Base-by-base conservation (phyloP, 352 stramenopile species). In the Globisporangium camurandrum region DNA sequence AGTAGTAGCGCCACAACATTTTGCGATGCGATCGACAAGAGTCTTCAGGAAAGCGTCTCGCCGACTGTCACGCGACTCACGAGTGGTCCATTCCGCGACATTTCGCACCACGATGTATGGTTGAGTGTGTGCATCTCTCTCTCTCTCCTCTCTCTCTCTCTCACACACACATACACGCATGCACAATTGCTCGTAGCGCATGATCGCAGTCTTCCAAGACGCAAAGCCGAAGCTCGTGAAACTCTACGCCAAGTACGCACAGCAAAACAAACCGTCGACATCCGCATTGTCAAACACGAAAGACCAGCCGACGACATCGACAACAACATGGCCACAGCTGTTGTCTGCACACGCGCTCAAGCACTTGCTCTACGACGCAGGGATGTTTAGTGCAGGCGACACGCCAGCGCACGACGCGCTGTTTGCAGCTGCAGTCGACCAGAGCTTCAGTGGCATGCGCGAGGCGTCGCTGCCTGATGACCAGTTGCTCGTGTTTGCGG, bases 71-170 rank as follows among this genome's bases (percentile, higher is more conserved):
- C 57, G 16, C 67, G 75, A 12, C 66, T 93, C 37, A 90, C 78
- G 26, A 69, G 56, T 4, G 81, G 81, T 0, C 77, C 75, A 2
- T 86, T 93, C 36, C 71, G 81, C 50, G 81, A 93, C 51, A 69
- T 75, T 38, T 83, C 75, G 4, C 81, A 93, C 37, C 68, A 87
- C 9, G 73, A 90, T 46, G 81, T n/a, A n/a, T n/a, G n/a, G n/a
- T n/a, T 89, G 66, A 31, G 71, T 54, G 17, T 24, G 14, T n/a
- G 23, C 24, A 4, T 39, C 31, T 36, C 42, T 6, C 27, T 20
- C 19, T 43, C 23, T 49, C 8, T 46, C 20, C 19, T 26, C 16
- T 39, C 24, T 6, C 26, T 23, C 36, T n/a, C n/a, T n/a, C n/a
- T n/a, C n/a, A 34, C 30, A 34, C 30, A 14, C 30, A 34, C 30